These are phyloP conservation scores for Leishmania lainsoni DNA, from an alignment of 208 protist genomes.

Conservation along the genomic window DNA sequence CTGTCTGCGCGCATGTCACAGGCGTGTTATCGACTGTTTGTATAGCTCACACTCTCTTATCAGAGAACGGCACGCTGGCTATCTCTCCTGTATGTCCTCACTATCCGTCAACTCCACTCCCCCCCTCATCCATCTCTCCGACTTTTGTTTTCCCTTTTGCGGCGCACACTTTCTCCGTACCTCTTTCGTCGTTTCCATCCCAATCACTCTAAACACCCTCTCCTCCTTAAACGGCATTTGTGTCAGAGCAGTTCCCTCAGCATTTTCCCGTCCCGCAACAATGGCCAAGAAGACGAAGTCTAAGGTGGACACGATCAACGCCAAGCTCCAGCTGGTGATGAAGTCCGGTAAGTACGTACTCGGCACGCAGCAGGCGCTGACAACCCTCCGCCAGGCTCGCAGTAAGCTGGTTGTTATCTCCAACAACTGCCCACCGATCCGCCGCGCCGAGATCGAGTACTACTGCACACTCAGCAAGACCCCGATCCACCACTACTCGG, in stretches of 20 bases:
- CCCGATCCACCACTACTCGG: constrained; percentile 98
- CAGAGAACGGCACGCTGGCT: not conserved
- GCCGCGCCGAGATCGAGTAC: constrained; percentile 99
- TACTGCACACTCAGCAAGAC: constrained; percentile 99
- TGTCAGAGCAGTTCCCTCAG: constrained; percentile 18
- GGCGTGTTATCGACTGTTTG: not conserved
- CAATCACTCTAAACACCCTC: not conserved
- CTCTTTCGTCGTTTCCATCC: not conserved
- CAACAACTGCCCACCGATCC: constrained; percentile 98
- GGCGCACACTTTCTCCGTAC: not conserved
- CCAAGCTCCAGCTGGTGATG: constrained; percentile 99
- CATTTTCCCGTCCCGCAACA: constrained; percentile 34
- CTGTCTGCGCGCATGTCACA: not conserved
- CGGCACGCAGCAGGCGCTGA: constrained; percentile 97
- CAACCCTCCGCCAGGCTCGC: constrained; percentile 96
- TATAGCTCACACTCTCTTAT: not conserved
- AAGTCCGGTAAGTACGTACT: constrained; percentile 99
- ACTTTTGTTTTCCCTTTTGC: not conserved
- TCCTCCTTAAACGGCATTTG: not conserved
- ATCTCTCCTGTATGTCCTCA: not conserved
- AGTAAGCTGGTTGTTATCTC: constrained; percentile 99
- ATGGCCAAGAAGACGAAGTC: constrained; percentile 96
- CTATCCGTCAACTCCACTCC: not conserved
- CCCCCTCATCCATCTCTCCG: not conserved
- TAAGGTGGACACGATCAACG: constrained; percentile 98